Evolutionary conservation across 2,329 filamentous ascomycete species (phyloP).

Genomic region (Cryphonectria parasitica): DNA sequence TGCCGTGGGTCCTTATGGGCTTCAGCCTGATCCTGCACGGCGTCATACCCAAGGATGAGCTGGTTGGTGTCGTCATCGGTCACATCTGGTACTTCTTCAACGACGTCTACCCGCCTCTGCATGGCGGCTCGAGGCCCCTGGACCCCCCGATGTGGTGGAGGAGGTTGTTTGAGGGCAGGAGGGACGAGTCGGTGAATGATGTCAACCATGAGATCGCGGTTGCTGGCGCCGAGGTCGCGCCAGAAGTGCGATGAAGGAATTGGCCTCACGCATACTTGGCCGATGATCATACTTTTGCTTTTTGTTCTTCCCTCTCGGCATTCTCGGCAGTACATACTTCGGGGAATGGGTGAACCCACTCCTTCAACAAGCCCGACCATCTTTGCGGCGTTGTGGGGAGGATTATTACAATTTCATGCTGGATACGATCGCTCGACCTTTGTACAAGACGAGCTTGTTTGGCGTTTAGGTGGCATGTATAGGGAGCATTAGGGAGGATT

Average conservation of each 20-base stretch:
- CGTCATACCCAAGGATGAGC: conserved; percentile 89
- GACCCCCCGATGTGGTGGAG: conserved; percentile 93
- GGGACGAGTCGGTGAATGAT: conserved; percentile 51
- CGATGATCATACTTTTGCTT: neutral
- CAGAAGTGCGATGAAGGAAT: conserved; percentile 41
- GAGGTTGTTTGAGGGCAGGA: conserved; percentile 73
- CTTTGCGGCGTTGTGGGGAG: conserved; percentile 22
- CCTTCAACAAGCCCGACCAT: conserved; percentile 7
- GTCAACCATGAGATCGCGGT: conserved; percentile 67
- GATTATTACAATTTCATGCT: conserved; percentile 12
- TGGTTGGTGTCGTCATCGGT: conserved; percentile 91
- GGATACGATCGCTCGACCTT: conserved; percentile 8
- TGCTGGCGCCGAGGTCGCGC: conserved; percentile 49
- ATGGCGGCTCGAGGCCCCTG: conserved; percentile 81
- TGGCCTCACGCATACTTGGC: neutral
- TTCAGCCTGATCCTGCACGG: conserved; percentile 93
- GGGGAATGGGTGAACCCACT: neutral
- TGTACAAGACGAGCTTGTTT: conserved; percentile 7
- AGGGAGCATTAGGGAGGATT: neutral
- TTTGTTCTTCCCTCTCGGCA: neutral
- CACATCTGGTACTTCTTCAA: conserved; percentile 99
- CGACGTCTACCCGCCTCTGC: conserved; percentile 91
- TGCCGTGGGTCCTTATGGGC: conserved; percentile 93
- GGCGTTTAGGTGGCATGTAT: conserved; percentile 17
- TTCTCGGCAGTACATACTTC: neutral